These are phyloP conservation scores for Anthoceros angustus DNA, from an alignment of 225 moss, liverwort and hornwort species.

Conservation along the genomic window DNA sequence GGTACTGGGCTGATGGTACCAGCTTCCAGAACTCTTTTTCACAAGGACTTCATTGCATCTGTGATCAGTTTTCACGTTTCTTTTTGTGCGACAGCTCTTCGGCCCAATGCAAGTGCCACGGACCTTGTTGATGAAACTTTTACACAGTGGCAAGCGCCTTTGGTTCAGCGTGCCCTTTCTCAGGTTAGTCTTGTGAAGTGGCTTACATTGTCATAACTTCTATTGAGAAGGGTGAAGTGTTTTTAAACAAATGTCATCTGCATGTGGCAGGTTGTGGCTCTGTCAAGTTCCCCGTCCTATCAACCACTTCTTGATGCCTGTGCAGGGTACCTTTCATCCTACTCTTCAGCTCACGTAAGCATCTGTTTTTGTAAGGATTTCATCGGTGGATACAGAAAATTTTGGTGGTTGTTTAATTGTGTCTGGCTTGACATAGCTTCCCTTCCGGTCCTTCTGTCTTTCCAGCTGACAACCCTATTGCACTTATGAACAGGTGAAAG, in stretches of 20 bases:
- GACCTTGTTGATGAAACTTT: not conserved
- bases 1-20: constrained; percentile 25
- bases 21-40: constrained; percentile 5
- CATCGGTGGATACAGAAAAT: not conserved
- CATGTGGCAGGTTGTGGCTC: constrained; percentile 86
- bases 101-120: not conserved
- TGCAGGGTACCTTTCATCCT: constrained; percentile 70
- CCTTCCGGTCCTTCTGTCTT: no score
- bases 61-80: not conserved
- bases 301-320: constrained; percentile 86
- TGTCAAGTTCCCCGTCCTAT: constrained; percentile 78
- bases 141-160: not conserved
- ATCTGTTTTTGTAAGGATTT: constrained; percentile 1
- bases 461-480: no score
- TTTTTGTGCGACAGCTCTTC: not conserved
- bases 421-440: no score
- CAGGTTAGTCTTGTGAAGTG: not conserved
- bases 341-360: constrained; percentile 76
- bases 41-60: not conserved
- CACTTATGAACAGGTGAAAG: constrained; percentile 48
- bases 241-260: constrained; percentile 13
- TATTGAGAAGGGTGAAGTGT: constrained; percentile 3
- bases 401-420: no score
- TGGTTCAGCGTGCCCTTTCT: constrained; percentile 1
- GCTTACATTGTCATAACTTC: not conserved